phyloP scores from a whole-genome alignment of 2,329 filamentous ascomycete genomes.

The Monosporascus sp. region DNA sequence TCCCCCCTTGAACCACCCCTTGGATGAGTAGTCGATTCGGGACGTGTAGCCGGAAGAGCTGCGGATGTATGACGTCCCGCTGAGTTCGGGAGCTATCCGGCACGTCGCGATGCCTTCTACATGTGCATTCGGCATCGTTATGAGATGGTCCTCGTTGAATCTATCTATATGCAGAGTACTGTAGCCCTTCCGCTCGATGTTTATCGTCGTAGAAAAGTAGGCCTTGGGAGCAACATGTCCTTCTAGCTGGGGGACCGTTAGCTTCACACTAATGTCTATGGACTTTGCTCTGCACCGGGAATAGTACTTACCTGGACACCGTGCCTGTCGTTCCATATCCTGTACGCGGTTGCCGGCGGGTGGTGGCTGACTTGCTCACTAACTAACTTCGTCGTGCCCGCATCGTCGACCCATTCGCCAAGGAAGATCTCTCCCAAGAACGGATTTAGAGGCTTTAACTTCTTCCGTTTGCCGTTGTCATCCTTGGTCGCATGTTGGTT shows the following conservation, averaged over 20 bases:
- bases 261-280: not conserved
- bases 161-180: constrained; percentile 65
- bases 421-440: constrained; percentile 94
- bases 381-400: constrained; percentile 77
- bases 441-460: constrained; percentile 88
- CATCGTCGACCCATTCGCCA: constrained; percentile 79
- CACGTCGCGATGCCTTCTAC: constrained; percentile 89
- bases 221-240: constrained; percentile 97
- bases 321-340: constrained; percentile 79
- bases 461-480: constrained; percentile 81
- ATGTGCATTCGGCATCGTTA: constrained; percentile 85
- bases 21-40: constrained; percentile 89
- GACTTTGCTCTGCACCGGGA: not conserved
- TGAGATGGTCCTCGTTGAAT: constrained; percentile 57
- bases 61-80: constrained; percentile 77
- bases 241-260: constrained; percentile 43
- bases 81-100: constrained; percentile 84
- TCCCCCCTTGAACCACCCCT: constrained; percentile 91
- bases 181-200: constrained; percentile 91
- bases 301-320: constrained; percentile 47
- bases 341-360: constrained; percentile 90
- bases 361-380: constrained; percentile 96
- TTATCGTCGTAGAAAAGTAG: constrained; percentile 88
- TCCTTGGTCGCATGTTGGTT: constrained; percentile 73
- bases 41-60: constrained; percentile 82